phyloP scores from a whole-genome alignment of 768 basidiomycete genomes.

The Phlebiopsis gigantea region DNA sequence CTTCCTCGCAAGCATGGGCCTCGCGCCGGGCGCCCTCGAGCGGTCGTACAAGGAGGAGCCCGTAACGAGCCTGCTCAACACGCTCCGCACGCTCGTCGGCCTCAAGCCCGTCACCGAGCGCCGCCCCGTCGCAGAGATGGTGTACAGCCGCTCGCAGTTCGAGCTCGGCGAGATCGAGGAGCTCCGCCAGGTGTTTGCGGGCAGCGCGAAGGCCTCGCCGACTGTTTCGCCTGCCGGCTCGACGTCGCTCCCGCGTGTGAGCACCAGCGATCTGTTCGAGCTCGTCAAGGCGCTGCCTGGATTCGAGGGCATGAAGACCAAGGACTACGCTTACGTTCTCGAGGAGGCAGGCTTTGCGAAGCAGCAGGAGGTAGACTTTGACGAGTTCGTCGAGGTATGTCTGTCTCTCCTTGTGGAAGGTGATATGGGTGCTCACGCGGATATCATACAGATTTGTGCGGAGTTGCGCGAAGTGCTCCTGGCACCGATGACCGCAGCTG shows the following conservation, averaged over 20 bases:
- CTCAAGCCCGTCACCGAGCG: conserved; percentile 7
- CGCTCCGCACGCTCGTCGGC: conserved; percentile 10
- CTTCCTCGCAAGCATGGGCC: conserved; percentile 85
- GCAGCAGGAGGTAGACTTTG: conserved; percentile 59
- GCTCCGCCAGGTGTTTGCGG: conserved; percentile 33
- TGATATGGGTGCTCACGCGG: neutral
- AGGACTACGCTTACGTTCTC: conserved; percentile 72
- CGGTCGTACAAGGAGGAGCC: conserved; percentile 15
- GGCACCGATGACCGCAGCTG: conserved; percentile 30
- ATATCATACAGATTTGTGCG: conserved; percentile 54
- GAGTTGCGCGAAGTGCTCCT: conserved; percentile 62
- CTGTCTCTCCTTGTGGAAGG: no score
- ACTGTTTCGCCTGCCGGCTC: conserved; percentile 11
- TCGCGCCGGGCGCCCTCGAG: conserved; percentile 46
- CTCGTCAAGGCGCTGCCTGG: conserved; percentile 31
- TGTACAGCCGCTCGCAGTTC: conserved; percentile 49
- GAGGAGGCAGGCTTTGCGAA: conserved; percentile 65
- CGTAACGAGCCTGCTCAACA: conserved; percentile 17
- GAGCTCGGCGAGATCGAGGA: conserved; percentile 44
- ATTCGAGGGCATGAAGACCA: conserved; percentile 54
- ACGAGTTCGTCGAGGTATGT: conserved; percentile 85
- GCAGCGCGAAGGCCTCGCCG: conserved; percentile 20
- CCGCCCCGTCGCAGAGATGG: conserved; percentile 22
- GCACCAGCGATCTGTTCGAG: conserved; percentile 30
- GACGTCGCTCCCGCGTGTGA: conserved; percentile 27